A percentile compares a stretch with the other conserved stretches of the same genome.
phyloP scores from a whole-genome alignment of 345 rosid species.

The Camelina sativa region DNA sequence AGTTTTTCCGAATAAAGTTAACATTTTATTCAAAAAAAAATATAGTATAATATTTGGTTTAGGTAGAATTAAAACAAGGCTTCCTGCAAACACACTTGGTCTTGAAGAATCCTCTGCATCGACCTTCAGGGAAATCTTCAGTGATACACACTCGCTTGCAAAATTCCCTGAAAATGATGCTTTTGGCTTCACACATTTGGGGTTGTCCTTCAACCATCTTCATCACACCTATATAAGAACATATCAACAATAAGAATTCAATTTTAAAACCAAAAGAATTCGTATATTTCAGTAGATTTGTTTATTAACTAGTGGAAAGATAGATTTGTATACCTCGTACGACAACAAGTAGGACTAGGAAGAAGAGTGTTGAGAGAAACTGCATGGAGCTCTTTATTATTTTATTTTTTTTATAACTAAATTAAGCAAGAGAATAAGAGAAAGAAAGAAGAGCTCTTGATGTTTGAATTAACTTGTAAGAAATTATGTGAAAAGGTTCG shows the following conservation, averaged over 20 bases:
- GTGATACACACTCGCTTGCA: neutral
- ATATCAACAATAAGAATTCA: neutral
- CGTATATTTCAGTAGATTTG: neutral
- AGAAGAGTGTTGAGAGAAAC: neutral
- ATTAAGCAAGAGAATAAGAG: neutral
- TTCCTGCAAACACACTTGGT: neutral
- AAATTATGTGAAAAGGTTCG: neutral
- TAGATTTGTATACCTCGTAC: neutral
- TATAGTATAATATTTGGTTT: neutral
- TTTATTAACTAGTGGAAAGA: neutral
- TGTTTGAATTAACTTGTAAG: neutral
- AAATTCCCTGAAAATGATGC: neutral
- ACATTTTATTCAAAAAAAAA: too few species aligned
- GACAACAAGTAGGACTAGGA: neutral
- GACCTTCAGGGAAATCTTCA: conserved; percentile 22
- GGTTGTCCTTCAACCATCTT: conserved; percentile 15
- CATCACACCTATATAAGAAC: neutral
- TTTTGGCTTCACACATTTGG: conserved; percentile 12
- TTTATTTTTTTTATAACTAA: neutral
- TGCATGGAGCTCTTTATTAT: neutral
- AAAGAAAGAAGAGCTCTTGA: neutral
- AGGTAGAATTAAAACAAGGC: neutral
- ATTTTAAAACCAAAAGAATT: neutral
- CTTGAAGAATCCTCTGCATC: neutral
- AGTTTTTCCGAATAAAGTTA: too few species aligned